phyloP scores from a whole-genome alignment of 179 eudicot species.

The Beta macrorhiza region DNA sequence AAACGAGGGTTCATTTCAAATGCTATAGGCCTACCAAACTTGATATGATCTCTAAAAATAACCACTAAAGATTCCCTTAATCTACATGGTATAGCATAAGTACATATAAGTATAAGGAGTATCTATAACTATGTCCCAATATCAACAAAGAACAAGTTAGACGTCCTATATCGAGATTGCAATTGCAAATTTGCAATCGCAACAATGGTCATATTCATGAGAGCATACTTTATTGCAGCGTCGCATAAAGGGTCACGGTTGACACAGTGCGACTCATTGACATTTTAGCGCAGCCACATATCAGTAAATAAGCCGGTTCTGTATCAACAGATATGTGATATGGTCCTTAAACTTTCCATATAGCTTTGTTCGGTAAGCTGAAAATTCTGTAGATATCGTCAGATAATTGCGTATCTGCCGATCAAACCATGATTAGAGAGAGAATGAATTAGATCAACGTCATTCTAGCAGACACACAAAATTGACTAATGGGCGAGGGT shows the following conservation, averaged over 20 bases:
- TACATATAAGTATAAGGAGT: no score
- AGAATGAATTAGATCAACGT: no score
- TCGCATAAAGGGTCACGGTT: background rate
- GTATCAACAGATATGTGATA: background rate
- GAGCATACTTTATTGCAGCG: background rate
- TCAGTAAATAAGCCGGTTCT: background rate
- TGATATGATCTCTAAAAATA: background rate
- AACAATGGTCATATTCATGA: background rate
- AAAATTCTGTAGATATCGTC: background rate
- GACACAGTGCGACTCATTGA: background rate
- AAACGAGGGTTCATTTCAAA: background rate
- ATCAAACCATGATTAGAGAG: background rate
- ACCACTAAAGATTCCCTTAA: background rate
- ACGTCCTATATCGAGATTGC: background rate
- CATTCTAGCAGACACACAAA: no score
- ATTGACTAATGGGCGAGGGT: no score
- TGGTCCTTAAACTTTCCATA: background rate
- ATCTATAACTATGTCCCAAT: background rate
- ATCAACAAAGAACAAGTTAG: background rate
- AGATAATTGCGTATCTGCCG: background rate
- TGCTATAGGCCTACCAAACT: constrained; percentile 1
- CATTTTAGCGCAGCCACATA: background rate
- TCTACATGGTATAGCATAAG: background rate
- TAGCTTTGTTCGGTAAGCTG: background rate
- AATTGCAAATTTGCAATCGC: background rate